Evolutionary conservation across 371 early-diverging fungal genomes (phyloP).

Genomic region (Apophysomyces trapeziformis): DNA sequence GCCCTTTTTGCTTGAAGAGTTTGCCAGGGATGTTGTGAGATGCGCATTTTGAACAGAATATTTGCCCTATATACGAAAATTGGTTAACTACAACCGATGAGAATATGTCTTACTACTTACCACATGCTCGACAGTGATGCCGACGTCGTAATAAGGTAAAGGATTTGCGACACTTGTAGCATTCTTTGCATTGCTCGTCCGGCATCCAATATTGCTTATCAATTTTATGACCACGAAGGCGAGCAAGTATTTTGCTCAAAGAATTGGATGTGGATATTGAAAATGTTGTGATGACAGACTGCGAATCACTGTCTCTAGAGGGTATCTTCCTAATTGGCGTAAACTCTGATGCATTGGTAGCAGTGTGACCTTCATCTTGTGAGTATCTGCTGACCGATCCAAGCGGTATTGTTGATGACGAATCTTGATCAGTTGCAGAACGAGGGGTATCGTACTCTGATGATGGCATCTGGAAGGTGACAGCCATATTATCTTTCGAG

Average conservation of each 20-base stretch:
- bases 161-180: slow-evolving; percentile 80
- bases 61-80: slow-evolving; percentile 71
- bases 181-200: slow-evolving; percentile 82
- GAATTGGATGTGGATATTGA: slow-evolving; percentile 63
- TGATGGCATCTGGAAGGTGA: slow-evolving; percentile 22
- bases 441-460: not conserved
- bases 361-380: slow-evolving; percentile 19
- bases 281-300: slow-evolving; percentile 60
- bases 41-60: slow-evolving; percentile 84
- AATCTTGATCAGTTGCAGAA: slow-evolving; percentile 4
- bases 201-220: slow-evolving; percentile 87
- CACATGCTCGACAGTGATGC: slow-evolving; percentile 90
- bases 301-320: slow-evolving; percentile 56
- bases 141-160: slow-evolving; percentile 76
- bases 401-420: not conserved
- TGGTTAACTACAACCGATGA: slow-evolving; percentile 27
- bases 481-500: slow-evolving; percentile 19
- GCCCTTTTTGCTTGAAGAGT: slow-evolving; percentile 70
- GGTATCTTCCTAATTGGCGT: slow-evolving; percentile 44
- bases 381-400: slow-evolving; percentile 15
- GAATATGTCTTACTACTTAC: slow-evolving; percentile 38
- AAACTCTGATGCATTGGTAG: slow-evolving; percentile 31
- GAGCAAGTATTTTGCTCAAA: slow-evolving; percentile 56
- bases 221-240: slow-evolving; percentile 64
- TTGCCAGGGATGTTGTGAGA: slow-evolving; percentile 76